A percentile compares a stretch with the other conserved stretches of the same genome.
Evolutionary conservation across 768 basidiomycete species (phyloP).

Genomic region (Panaeolus papilionaceus): DNA sequence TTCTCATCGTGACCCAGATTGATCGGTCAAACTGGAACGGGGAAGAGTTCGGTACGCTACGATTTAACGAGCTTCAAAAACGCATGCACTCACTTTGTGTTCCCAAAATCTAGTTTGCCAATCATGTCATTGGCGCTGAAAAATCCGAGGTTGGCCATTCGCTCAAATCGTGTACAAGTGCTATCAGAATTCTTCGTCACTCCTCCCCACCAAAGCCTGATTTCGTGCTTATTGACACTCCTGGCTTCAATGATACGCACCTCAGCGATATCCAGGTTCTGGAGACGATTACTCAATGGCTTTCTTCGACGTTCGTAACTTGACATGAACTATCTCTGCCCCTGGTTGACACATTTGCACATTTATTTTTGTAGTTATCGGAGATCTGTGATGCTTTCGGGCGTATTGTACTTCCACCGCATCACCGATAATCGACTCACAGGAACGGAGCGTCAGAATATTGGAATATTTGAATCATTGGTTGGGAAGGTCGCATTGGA

Average conservation of each 20-base stretch:
- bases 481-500: slow-evolving; percentile 48
- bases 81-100: neutral
- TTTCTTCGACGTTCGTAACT: slow-evolving; percentile 25
- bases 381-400: slow-evolving; percentile 31
- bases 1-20: slow-evolving; percentile 22
- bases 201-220: slow-evolving; percentile 21
- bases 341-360: too few relatives aligned
- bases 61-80: neutral
- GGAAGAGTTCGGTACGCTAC: slow-evolving; percentile 35
- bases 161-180: slow-evolving; percentile 14
- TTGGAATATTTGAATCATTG: slow-evolving; percentile 53
- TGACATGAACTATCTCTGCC: too few relatives aligned
- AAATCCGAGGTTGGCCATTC: neutral
- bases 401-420: slow-evolving; percentile 36
- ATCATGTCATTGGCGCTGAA: slow-evolving; percentile 6
- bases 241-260: slow-evolving; percentile 32
- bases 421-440: slow-evolving; percentile 45
- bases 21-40: slow-evolving; percentile 37
- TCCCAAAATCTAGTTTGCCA: slow-evolving; percentile 21
- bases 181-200: slow-evolving; percentile 19
- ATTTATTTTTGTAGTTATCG: slow-evolving; percentile 29
- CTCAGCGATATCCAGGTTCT: slow-evolving; percentile 29
- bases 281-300: slow-evolving; percentile 28
- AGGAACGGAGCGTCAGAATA: slow-evolving; percentile 49
- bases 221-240: slow-evolving; percentile 31